These are phyloP conservation scores for Penicillium lagena DNA, from an alignment of 495 filamentous ascomycete genomes.

Conservation along the genomic window DNA sequence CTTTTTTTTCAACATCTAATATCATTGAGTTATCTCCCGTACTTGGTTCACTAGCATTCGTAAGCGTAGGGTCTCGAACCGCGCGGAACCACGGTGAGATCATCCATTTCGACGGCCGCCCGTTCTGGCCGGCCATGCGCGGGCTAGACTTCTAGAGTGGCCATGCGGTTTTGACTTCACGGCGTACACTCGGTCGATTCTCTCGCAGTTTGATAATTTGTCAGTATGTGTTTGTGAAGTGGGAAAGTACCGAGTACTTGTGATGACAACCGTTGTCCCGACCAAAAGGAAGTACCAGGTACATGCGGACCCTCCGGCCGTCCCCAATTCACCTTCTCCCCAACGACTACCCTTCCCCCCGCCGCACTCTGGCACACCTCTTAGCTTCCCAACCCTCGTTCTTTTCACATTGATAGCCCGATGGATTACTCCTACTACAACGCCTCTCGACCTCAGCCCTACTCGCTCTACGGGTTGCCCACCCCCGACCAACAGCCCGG, in stretches of 20 bases:
- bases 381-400: neutral
- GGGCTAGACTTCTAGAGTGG: slow-evolving; percentile 1
- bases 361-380: neutral
- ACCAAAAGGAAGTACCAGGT: too few relatives aligned
- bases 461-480: slow-evolving; percentile 31
- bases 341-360: neutral
- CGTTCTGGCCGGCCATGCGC: slow-evolving; percentile 7
- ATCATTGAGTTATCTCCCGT: neutral
- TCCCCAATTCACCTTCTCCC: too few relatives aligned
- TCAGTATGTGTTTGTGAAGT: too few relatives aligned
- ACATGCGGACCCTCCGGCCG: too few relatives aligned
- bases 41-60: neutral
- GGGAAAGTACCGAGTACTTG: neutral
- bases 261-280: too few relatives aligned
- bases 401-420: neutral
- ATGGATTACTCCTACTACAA: slow-evolving; percentile 41
- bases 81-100: slow-evolving; percentile 9
- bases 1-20: slow-evolving; percentile 3
- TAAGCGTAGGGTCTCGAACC: too few relatives aligned
- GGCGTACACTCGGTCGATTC: too few relatives aligned
- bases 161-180: too few relatives aligned
- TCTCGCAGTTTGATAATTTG: too few relatives aligned
- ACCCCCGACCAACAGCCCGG: slow-evolving; percentile 28
- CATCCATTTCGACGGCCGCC: slow-evolving; percentile 6
- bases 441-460: slow-evolving; percentile 25